Percentiles rank a stretch among this genome's conserved stretches.
These are phyloP conservation scores for Cryoendolithus antarcticus DNA, from an alignment of 2,329 filamentous ascomycete species.

Conservation along the genomic window DNA sequence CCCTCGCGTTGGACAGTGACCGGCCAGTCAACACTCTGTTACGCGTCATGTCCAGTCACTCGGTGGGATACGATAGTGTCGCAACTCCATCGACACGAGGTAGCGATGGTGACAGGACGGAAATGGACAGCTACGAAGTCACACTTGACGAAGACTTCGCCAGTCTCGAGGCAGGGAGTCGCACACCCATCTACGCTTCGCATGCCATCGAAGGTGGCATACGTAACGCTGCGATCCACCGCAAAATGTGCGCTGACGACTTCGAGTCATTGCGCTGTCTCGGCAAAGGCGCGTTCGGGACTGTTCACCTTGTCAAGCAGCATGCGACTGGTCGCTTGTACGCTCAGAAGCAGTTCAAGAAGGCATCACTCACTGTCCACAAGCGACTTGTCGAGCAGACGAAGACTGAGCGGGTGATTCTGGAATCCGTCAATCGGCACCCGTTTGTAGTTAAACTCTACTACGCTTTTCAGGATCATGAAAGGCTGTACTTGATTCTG, in stretches of 20 bases:
- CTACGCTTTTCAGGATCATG: slow-evolving; percentile 95
- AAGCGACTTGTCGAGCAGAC: slow-evolving; percentile 95
- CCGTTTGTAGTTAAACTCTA: slow-evolving; percentile 97
- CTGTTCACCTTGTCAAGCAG: slow-evolving; percentile 87
- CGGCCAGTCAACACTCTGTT: slow-evolving; percentile 36
- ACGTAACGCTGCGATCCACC: slow-evolving; percentile 26
- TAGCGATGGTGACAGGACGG: slow-evolving; percentile 57
- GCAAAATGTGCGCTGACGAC: slow-evolving; percentile 85
- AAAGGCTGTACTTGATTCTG: slow-evolving; percentile 93
- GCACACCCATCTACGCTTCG: slow-evolving; percentile 23
- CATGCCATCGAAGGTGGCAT: slow-evolving; percentile 42
- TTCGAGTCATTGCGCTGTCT: slow-evolving; percentile 86
- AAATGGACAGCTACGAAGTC: slow-evolving; percentile 75
- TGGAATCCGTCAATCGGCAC: slow-evolving; percentile 92
- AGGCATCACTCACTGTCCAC: slow-evolving; percentile 87
- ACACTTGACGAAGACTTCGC: slow-evolving; percentile 74
- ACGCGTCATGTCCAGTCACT: slow-evolving; percentile 22
- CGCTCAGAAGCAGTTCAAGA: slow-evolving; percentile 97
- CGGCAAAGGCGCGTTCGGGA: slow-evolving; percentile 92
- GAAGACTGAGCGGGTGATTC: slow-evolving; percentile 86
- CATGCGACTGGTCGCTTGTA: slow-evolving; percentile 75
- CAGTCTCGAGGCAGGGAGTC: slow-evolving; percentile 42
- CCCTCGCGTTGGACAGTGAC: slow-evolving; percentile 55
- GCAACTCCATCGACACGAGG: slow-evolving; percentile 37
- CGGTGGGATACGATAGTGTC: slow-evolving; percentile 34